Evolutionary conservation across 441 rosid species (phyloP).

Genomic region (Kokia cookei): DNA sequence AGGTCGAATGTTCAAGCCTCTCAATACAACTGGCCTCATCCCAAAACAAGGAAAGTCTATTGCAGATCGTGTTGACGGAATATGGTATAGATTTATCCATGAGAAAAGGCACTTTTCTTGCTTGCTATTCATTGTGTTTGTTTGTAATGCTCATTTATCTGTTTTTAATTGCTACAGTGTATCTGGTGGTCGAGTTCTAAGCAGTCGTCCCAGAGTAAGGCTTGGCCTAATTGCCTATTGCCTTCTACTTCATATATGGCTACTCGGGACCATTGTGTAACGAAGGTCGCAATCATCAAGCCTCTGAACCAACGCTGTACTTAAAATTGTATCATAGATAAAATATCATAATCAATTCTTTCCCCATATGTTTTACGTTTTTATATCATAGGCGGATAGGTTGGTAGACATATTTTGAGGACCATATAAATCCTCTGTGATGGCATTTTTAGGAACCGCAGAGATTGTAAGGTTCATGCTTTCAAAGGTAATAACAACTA

Average conservation of each 20-base stretch:
- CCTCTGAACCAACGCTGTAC: constrained; percentile 1
- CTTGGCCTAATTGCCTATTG: constrained; percentile 70
- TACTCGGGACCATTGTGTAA: constrained; percentile 67
- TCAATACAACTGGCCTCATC: constrained; percentile 76
- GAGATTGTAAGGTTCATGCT: constrained; percentile 23
- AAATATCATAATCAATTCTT: background rate
- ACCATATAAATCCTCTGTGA: constrained; percentile 27
- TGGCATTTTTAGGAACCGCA: constrained; percentile 33
- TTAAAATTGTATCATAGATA: constrained; percentile 29
- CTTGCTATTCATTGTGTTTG: background rate
- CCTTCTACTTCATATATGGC: constrained; percentile 75
- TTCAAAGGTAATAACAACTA: constrained; percentile 13
- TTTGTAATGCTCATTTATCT: background rate
- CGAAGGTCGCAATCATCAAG: background rate
- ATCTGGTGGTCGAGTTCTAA: constrained; percentile 77
- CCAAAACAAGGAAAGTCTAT: constrained; percentile 83
- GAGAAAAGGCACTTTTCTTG: background rate
- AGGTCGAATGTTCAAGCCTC: constrained; percentile 90
- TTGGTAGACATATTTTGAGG: constrained; percentile 14
- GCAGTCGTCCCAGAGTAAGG: constrained; percentile 81
- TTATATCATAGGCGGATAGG: background rate
- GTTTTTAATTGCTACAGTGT: constrained; percentile 50
- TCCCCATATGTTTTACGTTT: constrained; percentile 1
- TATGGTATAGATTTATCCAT: constrained; percentile 49
- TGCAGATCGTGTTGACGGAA: constrained; percentile 87